phyloP scores from a whole-genome alignment of 2,329 filamentous ascomycete genomes.

The Amauroascus niger region DNA sequence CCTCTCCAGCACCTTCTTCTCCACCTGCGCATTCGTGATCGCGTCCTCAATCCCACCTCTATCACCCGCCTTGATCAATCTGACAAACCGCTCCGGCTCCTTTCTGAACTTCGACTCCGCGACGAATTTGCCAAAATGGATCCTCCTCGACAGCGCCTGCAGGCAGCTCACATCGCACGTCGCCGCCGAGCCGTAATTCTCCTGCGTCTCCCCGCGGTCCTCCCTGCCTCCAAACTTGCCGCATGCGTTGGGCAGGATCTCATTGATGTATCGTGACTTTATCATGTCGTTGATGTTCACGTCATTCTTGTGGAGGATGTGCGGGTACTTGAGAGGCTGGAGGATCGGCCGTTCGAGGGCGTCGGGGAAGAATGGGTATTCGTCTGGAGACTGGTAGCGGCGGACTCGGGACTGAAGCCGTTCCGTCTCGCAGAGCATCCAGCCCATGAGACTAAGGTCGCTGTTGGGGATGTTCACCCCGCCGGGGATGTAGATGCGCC shows the following conservation, averaged over 20 bases:
- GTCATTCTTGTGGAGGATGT: constrained; percentile 74
- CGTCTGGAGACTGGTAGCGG: constrained; percentile 90
- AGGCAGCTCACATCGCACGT: constrained; percentile 84
- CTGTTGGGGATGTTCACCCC: constrained; percentile 68
- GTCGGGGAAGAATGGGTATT: constrained; percentile 91
- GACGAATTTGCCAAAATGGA: constrained; percentile 98
- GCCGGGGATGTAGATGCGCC: constrained; percentile 71
- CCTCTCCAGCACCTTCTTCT: constrained; percentile 82
- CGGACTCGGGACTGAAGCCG: constrained; percentile 84
- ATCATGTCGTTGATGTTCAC: constrained; percentile 86
- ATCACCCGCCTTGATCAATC: constrained; percentile 71
- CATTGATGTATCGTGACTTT: constrained; percentile 71
- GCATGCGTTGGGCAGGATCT: constrained; percentile 77
- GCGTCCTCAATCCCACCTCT: constrained; percentile 72
- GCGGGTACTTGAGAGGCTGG: constrained; percentile 77
- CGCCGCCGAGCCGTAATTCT: constrained; percentile 90
- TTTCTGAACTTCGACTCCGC: constrained; percentile 89
- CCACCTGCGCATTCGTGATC: constrained; percentile 82
- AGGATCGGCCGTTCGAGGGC: constrained; percentile 71
- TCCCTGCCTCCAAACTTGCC: constrained; percentile 58
- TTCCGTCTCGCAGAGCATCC: constrained; percentile 85
- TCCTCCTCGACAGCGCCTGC: constrained; percentile 78
- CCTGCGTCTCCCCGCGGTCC: constrained; percentile 74
- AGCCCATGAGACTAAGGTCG: constrained; percentile 78
- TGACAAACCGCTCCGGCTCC: constrained; percentile 69